phyloP scores from a whole-genome alignment of 148 eudicot genomes.

The Persicaria tinctoria region DNA sequence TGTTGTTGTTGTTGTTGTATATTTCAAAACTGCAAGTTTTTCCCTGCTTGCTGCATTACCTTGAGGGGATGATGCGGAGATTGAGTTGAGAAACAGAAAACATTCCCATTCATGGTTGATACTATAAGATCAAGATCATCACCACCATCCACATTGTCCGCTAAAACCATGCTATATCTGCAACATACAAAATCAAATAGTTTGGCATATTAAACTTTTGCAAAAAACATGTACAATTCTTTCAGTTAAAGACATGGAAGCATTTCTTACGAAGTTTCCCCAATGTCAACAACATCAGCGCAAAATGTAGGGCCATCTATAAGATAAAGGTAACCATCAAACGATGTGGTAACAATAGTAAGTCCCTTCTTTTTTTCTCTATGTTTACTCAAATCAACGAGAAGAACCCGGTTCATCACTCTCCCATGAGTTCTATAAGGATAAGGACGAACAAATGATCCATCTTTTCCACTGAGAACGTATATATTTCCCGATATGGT shows the following conservation, averaged over 20 bases:
- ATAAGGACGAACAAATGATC: slow-evolving; percentile 72
- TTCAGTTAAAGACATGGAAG: not conserved
- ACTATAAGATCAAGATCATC: slow-evolving; percentile 99
- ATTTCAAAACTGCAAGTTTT: not conserved
- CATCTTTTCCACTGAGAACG: slow-evolving; percentile 92
- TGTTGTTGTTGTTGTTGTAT: too few species aligned
- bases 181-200: slow-evolving; percentile 15
- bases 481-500: slow-evolving; percentile 86
- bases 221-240: not conserved
- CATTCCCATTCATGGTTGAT: slow-evolving; percentile 98
- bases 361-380: slow-evolving; percentile 87
- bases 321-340: slow-evolving; percentile 95
- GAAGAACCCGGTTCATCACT: slow-evolving; percentile 92
- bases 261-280: slow-evolving; percentile 89
- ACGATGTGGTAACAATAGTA: slow-evolving; percentile 85
- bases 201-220: not conserved
- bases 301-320: slow-evolving; percentile 96
- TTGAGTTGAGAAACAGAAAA: slow-evolving; percentile 96
- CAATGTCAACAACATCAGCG: slow-evolving; percentile 98
- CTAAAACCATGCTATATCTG: slow-evolving; percentile 99
- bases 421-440: slow-evolving; percentile 98
- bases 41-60: slow-evolving; percentile 23
- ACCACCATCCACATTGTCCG: slow-evolving; percentile 97
- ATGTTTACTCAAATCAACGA: slow-evolving; percentile 79
- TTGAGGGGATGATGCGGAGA: slow-evolving; percentile 91